phyloP scores from a whole-genome alignment of 1,284 basidiomycete genomes.

The Gomphus bonarii region DNA sequence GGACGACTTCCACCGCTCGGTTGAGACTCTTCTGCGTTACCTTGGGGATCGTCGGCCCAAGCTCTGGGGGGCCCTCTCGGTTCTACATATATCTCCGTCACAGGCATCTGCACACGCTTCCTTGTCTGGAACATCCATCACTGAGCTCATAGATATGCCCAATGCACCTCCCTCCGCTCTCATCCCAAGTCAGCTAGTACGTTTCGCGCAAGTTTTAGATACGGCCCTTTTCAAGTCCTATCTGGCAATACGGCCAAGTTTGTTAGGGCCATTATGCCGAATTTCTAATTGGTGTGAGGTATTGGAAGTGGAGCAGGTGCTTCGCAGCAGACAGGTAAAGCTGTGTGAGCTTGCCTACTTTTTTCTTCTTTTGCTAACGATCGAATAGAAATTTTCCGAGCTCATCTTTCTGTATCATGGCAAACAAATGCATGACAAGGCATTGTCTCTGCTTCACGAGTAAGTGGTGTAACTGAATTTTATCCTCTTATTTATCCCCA shows the following conservation, averaged over 20 bases:
- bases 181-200: slow-evolving; percentile 70
- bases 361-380: slow-evolving; percentile 7
- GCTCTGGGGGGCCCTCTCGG: slow-evolving; percentile 62
- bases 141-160: slow-evolving; percentile 70
- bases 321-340: slow-evolving; percentile 70
- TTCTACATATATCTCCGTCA: slow-evolving; percentile 60
- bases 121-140: slow-evolving; percentile 32
- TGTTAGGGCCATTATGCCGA: slow-evolving; percentile 84
- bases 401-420: slow-evolving; percentile 88
- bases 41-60: slow-evolving; percentile 83
- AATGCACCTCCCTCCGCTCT: slow-evolving; percentile 59
- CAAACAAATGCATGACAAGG: slow-evolving; percentile 91
- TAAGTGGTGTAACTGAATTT: slow-evolving; percentile 28
- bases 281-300: slow-evolving; percentile 97
- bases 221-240: slow-evolving; percentile 95
- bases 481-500: not conserved
- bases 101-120: slow-evolving; percentile 27
- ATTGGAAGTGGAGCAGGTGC: slow-evolving; percentile 83
- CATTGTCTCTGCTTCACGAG: slow-evolving; percentile 74
- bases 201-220: slow-evolving; percentile 89
- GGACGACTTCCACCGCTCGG: slow-evolving; percentile 54
- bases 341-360: not conserved
- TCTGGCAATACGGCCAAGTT: slow-evolving; percentile 60
- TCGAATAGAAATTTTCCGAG: slow-evolving; percentile 75
- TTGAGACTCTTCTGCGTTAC: slow-evolving; percentile 62